A percentile compares a stretch with the other conserved stretches of the same genome.
phyloP scores from a whole-genome alignment of 352 stramenopile genomes.

The Phytophthora colocasiae region DNA sequence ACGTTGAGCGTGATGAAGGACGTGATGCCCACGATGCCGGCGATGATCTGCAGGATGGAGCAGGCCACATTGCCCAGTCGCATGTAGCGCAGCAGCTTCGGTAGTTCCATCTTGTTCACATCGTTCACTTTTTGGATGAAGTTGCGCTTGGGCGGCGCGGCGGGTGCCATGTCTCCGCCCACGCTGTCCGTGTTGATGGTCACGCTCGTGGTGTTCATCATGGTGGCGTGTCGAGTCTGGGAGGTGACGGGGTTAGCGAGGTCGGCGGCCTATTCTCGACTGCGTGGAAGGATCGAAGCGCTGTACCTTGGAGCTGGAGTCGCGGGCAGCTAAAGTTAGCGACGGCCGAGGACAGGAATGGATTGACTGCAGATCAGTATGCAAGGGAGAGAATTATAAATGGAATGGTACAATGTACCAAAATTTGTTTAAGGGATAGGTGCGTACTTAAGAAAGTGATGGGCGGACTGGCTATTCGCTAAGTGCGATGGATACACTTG shows the following conservation, averaged over 20 bases:
- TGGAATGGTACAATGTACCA: slow-evolving; percentile 10
- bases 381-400: slow-evolving; percentile 5
- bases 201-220: slow-evolving; percentile 83
- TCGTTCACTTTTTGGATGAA: slow-evolving; percentile 88
- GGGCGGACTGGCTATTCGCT: slow-evolving; percentile 19
- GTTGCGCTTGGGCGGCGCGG: slow-evolving; percentile 64
- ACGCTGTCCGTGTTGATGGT: slow-evolving; percentile 86
- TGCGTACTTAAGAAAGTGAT: slow-evolving; percentile 10
- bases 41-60: slow-evolving; percentile 85
- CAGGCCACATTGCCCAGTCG: slow-evolving; percentile 85
- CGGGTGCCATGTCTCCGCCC: slow-evolving; percentile 54
- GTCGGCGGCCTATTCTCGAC: slow-evolving; percentile 26
- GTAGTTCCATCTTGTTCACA: slow-evolving; percentile 92
- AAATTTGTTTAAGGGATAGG: not conserved
- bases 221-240: slow-evolving; percentile 3
- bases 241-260: slow-evolving; percentile 17
- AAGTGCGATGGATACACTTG: slow-evolving; percentile 25
- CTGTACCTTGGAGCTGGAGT: slow-evolving; percentile 3
- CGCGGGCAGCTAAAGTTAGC: slow-evolving; percentile 28
- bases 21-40: slow-evolving; percentile 80
- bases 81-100: slow-evolving; percentile 90
- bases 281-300: slow-evolving; percentile 2
- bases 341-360: slow-evolving; percentile 20
- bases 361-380: slow-evolving; percentile 9
- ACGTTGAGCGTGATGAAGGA: slow-evolving; percentile 92